Conservation (phyloP, 2,329 filamentous ascomycete species). For the Podosphaera fusca region DNA sequence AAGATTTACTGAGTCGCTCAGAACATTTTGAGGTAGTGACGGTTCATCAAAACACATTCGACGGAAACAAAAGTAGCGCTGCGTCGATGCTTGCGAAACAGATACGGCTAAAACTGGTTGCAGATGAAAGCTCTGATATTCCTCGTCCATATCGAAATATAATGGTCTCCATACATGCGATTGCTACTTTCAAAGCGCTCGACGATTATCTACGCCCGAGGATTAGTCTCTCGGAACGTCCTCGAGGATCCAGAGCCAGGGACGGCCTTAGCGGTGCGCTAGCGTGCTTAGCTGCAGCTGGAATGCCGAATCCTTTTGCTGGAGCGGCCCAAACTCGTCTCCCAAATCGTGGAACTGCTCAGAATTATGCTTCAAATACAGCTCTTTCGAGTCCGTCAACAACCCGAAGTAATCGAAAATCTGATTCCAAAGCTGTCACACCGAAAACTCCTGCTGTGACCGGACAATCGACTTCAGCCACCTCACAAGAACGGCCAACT, state of each 20-base stretch:
- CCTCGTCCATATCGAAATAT: constrained; percentile 75
- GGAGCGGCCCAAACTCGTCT: constrained; percentile 13
- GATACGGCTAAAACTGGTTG: constrained; percentile 66
- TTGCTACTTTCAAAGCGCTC: constrained; percentile 88
- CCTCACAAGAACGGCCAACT: constrained; percentile 32
- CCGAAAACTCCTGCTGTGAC: constrained; percentile 23
- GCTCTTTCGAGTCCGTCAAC: constrained; percentile 19
- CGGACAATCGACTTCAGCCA: constrained; percentile 17
- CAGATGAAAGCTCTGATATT: constrained; percentile 77
- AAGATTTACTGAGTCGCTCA: constrained; percentile 84
- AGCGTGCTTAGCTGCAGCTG: constrained; percentile 53
- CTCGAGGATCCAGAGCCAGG: constrained; percentile 32
- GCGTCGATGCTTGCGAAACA: constrained; percentile 95
- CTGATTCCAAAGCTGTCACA: constrained; percentile 23
- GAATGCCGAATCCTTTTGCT: constrained; percentile 28
- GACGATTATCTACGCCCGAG: constrained; percentile 88
- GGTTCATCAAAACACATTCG: constrained; percentile 76
- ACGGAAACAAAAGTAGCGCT: constrained; percentile 73
- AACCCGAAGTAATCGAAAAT: constrained; percentile 14
- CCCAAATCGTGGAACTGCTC: constrained; percentile 11
- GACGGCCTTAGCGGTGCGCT: constrained; percentile 45
- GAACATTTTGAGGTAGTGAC: constrained; percentile 97
- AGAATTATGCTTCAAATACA: constrained; percentile 15
- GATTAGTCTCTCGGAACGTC: constrained; percentile 59
- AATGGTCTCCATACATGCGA: constrained; percentile 96